Conservation (phyloP, 768 basidiomycete species). For the Mrakia gelida region DNA sequence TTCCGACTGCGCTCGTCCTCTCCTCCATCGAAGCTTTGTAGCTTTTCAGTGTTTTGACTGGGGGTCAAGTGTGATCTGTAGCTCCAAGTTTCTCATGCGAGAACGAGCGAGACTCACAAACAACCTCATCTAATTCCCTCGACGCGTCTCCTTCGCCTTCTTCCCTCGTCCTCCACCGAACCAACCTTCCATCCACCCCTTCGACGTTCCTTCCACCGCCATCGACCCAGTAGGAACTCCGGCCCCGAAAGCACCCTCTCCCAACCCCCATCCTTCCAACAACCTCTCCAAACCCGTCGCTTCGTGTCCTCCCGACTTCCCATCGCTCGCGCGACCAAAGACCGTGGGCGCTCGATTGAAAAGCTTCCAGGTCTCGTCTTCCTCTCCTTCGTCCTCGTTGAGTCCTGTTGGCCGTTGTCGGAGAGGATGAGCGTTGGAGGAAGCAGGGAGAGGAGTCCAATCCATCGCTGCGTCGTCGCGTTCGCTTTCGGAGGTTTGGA, state of each 20-base stretch:
- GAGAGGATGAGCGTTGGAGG: background rate
- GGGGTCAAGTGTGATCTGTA: too few relatives aligned
- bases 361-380: constrained; percentile 8
- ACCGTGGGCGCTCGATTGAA: constrained; percentile 14
- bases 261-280: constrained; percentile 11
- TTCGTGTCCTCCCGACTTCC: background rate
- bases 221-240: too few relatives aligned
- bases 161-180: too few relatives aligned
- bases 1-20: too few relatives aligned
- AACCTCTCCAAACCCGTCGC: constrained; percentile 19
- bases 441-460: background rate
- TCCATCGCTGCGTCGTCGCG: background rate
- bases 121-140: too few relatives aligned
- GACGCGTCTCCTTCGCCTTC: too few relatives aligned
- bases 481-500: background rate
- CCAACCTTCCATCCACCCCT: too few relatives aligned
- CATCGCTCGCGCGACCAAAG: background rate
- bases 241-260: background rate
- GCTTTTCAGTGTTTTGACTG: too few relatives aligned
- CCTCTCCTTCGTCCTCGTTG: background rate
- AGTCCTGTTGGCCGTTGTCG: background rate
- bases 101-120: too few relatives aligned
- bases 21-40: too few relatives aligned
- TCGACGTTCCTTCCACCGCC: too few relatives aligned
- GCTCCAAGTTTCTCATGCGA: too few relatives aligned